Evolutionary conservation across 306 rosid species (phyloP), one percentile per base, ranked within the genome.

Genomic region (Quercus engelmannii): DNA sequence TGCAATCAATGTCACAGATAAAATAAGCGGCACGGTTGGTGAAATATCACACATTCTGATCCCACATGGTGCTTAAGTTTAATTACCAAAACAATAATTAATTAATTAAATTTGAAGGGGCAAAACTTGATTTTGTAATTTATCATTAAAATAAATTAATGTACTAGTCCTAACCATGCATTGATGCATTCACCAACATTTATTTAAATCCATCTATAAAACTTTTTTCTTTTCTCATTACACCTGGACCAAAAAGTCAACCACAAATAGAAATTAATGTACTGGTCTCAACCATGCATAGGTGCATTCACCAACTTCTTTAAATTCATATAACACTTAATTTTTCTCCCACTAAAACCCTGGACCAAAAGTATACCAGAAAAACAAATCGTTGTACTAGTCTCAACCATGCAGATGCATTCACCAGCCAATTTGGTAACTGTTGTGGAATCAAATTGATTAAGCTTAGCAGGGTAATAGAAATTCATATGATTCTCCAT

Each of bases 231-330:
- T 49, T 49, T 12, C 54, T 49, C 54, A 49, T 49, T 49, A 49
- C 4, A 12, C 17, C 54, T 49, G 54, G 54, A 35, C 14, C 54
- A 11, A 49, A 49, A 49, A 49, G 54, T 12, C 5, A 49, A 17
- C 54, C 54, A 49, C 15, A 49, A 49, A 49, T 49, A 49, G 5
- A 49, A 12, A 49, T 49, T 49, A 49, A 49, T 49, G 54, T 49
- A 49, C 54, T 49, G 17, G 54, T 33, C 21, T 51, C 76, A 69
- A 69, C 55, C 73, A 57, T 33, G 26, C 35, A 46, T 9, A 69
- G 54, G 58, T 49, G 19, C 4, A 55, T 55, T 75, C 80, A 83
- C 62, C 63, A 10, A 77, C 58, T 56, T 71, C 69, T 30, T 55
- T 26, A 43, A 56, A 71, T 25, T 35, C 55, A 43, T 56, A 31